Percentiles rank a stretch among this genome's conserved stretches.
phyloP scores from a whole-genome alignment of 352 stramenopile species.

The Discostella stelligera region DNA sequence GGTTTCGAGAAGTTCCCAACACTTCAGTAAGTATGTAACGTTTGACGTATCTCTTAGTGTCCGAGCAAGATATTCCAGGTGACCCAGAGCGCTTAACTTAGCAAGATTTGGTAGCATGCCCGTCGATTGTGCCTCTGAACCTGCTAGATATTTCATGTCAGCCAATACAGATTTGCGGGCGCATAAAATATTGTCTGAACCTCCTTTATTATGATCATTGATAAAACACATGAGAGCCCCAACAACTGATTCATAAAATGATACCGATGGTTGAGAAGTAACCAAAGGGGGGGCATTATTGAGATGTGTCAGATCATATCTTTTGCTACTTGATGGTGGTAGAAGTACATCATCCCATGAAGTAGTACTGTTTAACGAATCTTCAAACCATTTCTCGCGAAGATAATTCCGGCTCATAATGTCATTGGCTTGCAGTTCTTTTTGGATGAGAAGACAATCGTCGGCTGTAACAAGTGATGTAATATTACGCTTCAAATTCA shows the following conservation, averaged over 20 bases:
- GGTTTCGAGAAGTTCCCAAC: conserved; percentile 31
- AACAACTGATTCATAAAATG: conserved; percentile 50
- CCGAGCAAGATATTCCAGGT: conserved; percentile 31
- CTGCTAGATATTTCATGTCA: conserved; percentile 44
- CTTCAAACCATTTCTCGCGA: conserved; percentile 79
- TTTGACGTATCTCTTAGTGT: conserved; percentile 33
- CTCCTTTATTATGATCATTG: conserved; percentile 35
- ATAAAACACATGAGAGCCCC: conserved; percentile 40
- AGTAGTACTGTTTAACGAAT: conserved; percentile 49
- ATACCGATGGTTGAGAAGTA: background rate
- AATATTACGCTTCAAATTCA: conserved; percentile 63
- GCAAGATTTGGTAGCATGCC: conserved; percentile 37
- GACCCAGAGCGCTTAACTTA: conserved; percentile 48
- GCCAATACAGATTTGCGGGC: conserved; percentile 44
- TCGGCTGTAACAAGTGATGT: conserved; percentile 40
- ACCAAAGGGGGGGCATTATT: conserved; percentile 6
- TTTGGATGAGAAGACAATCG: conserved; percentile 26
- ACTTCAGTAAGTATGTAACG: conserved; percentile 30
- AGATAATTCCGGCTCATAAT: conserved; percentile 21
- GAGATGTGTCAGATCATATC: background rate
- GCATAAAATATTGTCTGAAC: conserved; percentile 26
- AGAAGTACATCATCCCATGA: conserved; percentile 56
- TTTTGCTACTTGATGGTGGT: conserved; percentile 13
- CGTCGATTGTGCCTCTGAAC: conserved; percentile 49
- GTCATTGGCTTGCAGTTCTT: conserved; percentile 21